Conservation (phyloP, 352 stramenopile species). For the Phytophthora sp. region DNA sequence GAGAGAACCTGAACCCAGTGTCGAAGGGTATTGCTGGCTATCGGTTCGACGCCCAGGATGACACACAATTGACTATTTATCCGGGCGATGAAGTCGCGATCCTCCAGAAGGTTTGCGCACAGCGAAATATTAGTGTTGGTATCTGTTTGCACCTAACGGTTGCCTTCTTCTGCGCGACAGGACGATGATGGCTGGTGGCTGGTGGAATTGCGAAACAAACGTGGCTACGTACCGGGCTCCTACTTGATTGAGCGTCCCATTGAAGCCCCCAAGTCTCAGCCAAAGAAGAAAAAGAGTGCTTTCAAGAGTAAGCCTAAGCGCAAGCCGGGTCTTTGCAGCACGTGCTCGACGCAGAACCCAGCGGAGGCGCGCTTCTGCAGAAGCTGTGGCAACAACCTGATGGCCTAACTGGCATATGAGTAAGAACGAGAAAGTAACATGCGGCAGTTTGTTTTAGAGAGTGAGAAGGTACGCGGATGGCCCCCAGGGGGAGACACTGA, state of each 20-base stretch:
- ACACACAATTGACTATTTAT: slow-evolving; percentile 85
- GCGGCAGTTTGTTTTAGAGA: slow-evolving; percentile 40
- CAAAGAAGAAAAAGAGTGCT: slow-evolving; percentile 38
- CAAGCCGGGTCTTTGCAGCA: slow-evolving; percentile 66
- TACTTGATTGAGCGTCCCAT: slow-evolving; percentile 81
- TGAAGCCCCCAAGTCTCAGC: slow-evolving; percentile 44
- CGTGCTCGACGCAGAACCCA: slow-evolving; percentile 79
- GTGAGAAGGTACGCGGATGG: slow-evolving; percentile 26
- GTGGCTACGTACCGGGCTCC: slow-evolving; percentile 81
- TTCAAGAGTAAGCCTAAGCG: slow-evolving; percentile 40
- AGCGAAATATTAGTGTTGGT: not conserved
- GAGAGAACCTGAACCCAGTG: slow-evolving; percentile 58
- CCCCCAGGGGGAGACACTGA: slow-evolving; percentile 25
- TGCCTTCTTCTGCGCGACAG: slow-evolving; percentile 20
- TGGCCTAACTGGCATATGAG: slow-evolving; percentile 41
- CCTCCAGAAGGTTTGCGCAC: slow-evolving; percentile 65
- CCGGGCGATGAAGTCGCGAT: slow-evolving; percentile 79
- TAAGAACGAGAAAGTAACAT: slow-evolving; percentile 30
- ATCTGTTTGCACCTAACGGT: slow-evolving; percentile 10
- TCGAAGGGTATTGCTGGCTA: slow-evolving; percentile 70
- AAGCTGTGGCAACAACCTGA: slow-evolving; percentile 79
- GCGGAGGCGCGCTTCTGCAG: slow-evolving; percentile 79
- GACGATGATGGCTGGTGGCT: slow-evolving; percentile 89
- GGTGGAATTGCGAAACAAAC: slow-evolving; percentile 68
- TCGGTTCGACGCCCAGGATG: slow-evolving; percentile 79